Evolutionary conservation across 2,329 filamentous ascomycete genomes (phyloP), one percentile per base, ranked within the genome.

Genomic region (Curvularia eragrostidis): DNA sequence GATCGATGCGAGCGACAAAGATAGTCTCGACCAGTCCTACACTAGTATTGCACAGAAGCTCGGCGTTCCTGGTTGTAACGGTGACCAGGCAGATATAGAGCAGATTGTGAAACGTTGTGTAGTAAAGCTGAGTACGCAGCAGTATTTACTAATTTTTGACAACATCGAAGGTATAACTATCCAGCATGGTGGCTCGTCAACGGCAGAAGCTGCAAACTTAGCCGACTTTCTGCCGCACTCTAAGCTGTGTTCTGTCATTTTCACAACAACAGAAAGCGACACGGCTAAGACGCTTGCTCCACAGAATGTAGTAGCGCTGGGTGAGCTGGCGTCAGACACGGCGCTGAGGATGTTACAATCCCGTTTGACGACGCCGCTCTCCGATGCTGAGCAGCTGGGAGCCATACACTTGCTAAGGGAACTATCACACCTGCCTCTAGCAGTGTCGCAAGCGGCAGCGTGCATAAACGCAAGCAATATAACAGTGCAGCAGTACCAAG

Each of bases 1-100:
- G 80, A 70, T 82, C 4, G 73, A 78, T 5, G 79, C 76, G 6
- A 67, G 72, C 23, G 79, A 75, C 55, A 56, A 62, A n/a, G 75
- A 72, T 15, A 77, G 66, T 52, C 75, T 82, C 54, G 69, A 80
- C 36, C 73, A 78, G 51, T 77, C 77, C n/a, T 68, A 63, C 56
- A 41, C 49, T 49, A 62, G 46, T 34, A 50, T 66, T 55, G 12
- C 68, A 1, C 68, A 63, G 38, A 65, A 71, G 63, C 67, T 81
- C 12, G 43, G 55, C 0, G 61, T 77, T 48, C 59, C 48, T 58
- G 10, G 67, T 3, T 64, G 52, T 50, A 62, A 64, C n/a, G 41
- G 46, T 52, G 24, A 44, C 42, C 12, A 44, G 23, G 42, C 24
- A 44, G 42, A 44, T 6, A 28, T 28, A 28, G 7, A 56, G 56